Conservation (phyloP, 805 yeast species). For the Cyberlindnera subsufficiens region DNA sequence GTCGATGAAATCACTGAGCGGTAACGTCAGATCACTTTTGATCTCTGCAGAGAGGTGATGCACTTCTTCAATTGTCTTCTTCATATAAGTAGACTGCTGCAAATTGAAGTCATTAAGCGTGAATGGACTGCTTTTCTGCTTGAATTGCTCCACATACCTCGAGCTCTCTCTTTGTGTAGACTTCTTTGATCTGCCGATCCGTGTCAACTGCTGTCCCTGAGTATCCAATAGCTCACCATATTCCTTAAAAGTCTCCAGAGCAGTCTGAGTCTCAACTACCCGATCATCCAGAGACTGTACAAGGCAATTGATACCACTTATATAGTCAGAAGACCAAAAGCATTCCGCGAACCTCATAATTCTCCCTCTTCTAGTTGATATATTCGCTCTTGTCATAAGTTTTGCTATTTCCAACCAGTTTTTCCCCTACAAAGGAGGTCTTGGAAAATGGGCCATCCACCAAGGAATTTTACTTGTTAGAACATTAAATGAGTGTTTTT, state of each 20-base stretch:
- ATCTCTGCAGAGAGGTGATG: constrained; percentile 7
- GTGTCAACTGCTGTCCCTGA: constrained; percentile 9
- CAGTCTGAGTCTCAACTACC: constrained; percentile 10
- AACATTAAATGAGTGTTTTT: too few species aligned
- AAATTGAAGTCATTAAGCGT: neutral
- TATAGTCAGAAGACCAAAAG: constrained; percentile 28
- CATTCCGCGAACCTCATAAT: constrained; percentile 11
- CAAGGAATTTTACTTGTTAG: too few species aligned
- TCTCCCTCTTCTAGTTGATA: neutral
- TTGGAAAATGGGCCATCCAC: too few species aligned
- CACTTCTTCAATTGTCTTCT: constrained; percentile 3
- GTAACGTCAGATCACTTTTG: constrained; percentile 11
- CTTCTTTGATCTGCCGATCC: neutral
- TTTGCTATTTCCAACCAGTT: too few species aligned
- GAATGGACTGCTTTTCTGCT: too few species aligned
- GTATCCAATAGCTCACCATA: constrained; percentile 15
- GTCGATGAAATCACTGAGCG: constrained; percentile 18
- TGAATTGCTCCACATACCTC: too few species aligned
- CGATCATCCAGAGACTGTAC: constrained; percentile 16
- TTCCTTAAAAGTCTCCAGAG: constrained; percentile 15
- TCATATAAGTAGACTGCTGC: constrained; percentile 4
- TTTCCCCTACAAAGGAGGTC: too few species aligned
- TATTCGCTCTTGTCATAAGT: too few species aligned
- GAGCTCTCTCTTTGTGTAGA: too few species aligned
- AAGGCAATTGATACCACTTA: constrained; percentile 24